phyloP scores from a whole-genome alignment of 371 early-diverging fungal genomes.

The Mucor lusitanicus region DNA sequence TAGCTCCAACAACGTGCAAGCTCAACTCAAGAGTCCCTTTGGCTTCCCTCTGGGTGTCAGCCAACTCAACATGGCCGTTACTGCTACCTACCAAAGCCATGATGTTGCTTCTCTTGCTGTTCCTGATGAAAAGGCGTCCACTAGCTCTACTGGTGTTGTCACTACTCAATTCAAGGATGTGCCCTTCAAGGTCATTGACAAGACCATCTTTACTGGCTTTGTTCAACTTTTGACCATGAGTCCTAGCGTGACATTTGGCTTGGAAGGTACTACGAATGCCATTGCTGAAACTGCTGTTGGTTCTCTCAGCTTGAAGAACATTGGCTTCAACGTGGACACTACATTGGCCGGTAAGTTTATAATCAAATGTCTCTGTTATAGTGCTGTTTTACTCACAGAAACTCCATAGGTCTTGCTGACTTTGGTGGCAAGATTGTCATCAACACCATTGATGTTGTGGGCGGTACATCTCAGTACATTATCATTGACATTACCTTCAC shows the following conservation, averaged over 20 bases:
- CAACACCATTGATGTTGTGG: slow-evolving; percentile 35
- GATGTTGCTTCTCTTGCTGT: slow-evolving; percentile 50
- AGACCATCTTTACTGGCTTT: slow-evolving; percentile 51
- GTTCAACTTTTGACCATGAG: slow-evolving; percentile 50
- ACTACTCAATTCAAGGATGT: slow-evolving; percentile 51
- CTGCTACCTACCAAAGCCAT: slow-evolving; percentile 29
- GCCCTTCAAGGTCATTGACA: slow-evolving; percentile 44
- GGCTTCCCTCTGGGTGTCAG: slow-evolving; percentile 60
- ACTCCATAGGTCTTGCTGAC: slow-evolving; percentile 37
- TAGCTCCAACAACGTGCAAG: slow-evolving; percentile 54
- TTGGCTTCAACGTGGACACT: slow-evolving; percentile 53
- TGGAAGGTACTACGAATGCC: slow-evolving; percentile 53
- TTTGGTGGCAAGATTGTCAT: slow-evolving; percentile 49
- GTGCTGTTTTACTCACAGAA: neutral
- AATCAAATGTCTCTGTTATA: neutral
- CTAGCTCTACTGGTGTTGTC: slow-evolving; percentile 40
- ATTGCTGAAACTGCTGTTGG: slow-evolving; percentile 59
- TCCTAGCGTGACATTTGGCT: slow-evolving; percentile 44
- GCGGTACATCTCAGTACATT: slow-evolving; percentile 43
- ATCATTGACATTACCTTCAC: slow-evolving; percentile 39
- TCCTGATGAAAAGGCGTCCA: slow-evolving; percentile 50
- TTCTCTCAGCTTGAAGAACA: slow-evolving; percentile 44
- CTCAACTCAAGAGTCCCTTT: slow-evolving; percentile 58
- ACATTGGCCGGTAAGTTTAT: slow-evolving; percentile 44
- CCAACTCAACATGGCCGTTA: slow-evolving; percentile 51